Evolutionary conservation across 2,329 filamentous ascomycete genomes (phyloP), one percentile per base, ranked within the genome.

Genomic region (Aureobasidium melanogenum): DNA sequence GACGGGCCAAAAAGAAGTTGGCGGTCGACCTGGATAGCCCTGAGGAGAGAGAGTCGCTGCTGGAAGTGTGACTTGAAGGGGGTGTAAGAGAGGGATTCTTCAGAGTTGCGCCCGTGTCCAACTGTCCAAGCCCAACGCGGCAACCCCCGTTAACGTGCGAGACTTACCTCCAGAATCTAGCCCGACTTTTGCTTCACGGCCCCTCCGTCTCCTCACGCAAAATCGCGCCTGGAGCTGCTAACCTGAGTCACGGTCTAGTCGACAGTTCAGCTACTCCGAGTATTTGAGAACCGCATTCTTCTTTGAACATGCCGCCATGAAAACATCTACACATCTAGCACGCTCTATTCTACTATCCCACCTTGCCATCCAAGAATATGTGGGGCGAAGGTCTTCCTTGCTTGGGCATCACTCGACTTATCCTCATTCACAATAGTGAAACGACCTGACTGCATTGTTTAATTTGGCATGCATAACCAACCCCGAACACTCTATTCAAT

Each of bases 11-110:
- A 14, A 41, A 50, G 34, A 48, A 58, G 41, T 58, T 46, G 52
- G 52, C 54, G 30, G 54, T 58, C 44, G 43, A 50, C 52, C 52
- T 43, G 26, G 34, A 41, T 59, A 39, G 56, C 56, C 44, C 55
- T 58, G 41, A 24, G 34, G 39, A 43, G 26, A 43, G 26, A 38
- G 34, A 48, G n/a, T 26, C 24, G 43, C 43, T 34, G 55, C 19
- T 22, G 32, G 17, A 28, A 24, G 36, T 28, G 22, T 36, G 9
- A 14, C 24, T 47, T 28, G 32, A 47, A 58, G 43, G 52, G 17
- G 38, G 52, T 56, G 38, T 55, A n/a, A n/a, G 52, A 56, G n/a
- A 56, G 52, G 28, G 26, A 56, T n/a, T 56, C 38, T 56, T 43
- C 38, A 26, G 15, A 34, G 32, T 24, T n/a, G n/a, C 32, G 50